Base-by-base conservation (phyloP, 345 rosid genomes). In the Cardamine occulta region DNA sequence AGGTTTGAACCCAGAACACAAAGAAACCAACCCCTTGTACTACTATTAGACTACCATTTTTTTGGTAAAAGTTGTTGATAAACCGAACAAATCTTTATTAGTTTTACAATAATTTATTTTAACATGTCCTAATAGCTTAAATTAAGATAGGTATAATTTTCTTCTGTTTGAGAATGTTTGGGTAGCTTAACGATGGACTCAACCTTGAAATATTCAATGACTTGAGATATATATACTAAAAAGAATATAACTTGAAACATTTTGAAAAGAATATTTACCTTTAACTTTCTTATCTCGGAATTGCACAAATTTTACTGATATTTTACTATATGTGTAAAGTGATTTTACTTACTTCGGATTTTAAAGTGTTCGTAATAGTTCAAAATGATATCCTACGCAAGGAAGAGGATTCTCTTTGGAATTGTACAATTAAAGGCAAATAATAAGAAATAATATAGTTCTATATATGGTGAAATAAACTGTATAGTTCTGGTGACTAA, bases 401-500 rank as follows among this genome's bases (percentile, higher is more conserved):
- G 17, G 66, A 40, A 63, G 67, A 40, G 7, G 67, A 42, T 63
- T 21, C 35, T 63, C 66, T 39, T 61, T 39, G 31, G n/a, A 39
- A 15, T 7, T 39, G 7, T 40, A 19, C 29, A 61, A 37, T 39
- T 61, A 23, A 40, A 42, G 52, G 17, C n/a, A 28, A 26, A 45
- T 49, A 15, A 28, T 63, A n/a, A n/a, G 39, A 26, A 63, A 26
- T 2, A 15, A 2, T 15, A 8, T 64, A 28, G 14, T 15, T 63
- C 21, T 26, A 35, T 35, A 35, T 2, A 39, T 55, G 37, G 61
- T 56, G 39, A 29, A 29, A 29, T 56, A 14, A 62, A 23, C 12
- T 14, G 32, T 26, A 63, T 15, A 13, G 52, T 40, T 59, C n/a
- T 35, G 13, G 29, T 23, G 2, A 56, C 29, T 18, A 18, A 31